Percentiles rank a stretch among this genome's conserved stretches.
Conservation (phyloP, 139 green algal species). For the Trebouxia sp. region DNA sequence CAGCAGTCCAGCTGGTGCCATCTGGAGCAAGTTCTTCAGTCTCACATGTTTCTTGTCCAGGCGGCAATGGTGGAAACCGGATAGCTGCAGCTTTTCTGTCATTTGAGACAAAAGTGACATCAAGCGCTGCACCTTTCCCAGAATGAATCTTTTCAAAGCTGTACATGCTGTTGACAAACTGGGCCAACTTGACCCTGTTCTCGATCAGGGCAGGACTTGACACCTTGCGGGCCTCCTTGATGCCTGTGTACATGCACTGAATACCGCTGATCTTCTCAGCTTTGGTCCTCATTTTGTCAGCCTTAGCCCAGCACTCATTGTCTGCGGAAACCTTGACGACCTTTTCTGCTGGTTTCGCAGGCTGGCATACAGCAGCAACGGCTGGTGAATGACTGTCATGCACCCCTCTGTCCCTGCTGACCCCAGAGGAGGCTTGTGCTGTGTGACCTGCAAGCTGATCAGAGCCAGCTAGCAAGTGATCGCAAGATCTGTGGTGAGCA, state of each 20-base stretch:
- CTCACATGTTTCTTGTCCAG: background rate
- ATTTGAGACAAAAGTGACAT: constrained; percentile 3
- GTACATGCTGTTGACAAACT: constrained; percentile 12
- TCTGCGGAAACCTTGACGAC: background rate
- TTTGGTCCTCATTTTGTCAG: background rate
- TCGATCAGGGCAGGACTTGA: constrained; percentile 3
- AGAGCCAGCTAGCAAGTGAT: no score
- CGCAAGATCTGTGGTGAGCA: no score
- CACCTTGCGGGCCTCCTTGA: background rate
- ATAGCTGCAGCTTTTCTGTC: background rate
- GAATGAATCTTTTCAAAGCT: constrained; percentile 6
- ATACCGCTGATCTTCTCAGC: constrained; percentile 10
- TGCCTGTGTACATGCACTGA: background rate
- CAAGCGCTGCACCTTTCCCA: background rate
- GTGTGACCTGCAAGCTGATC: background rate
- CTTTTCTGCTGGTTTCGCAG: background rate
- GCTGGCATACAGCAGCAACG: background rate
- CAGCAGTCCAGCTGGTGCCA: background rate
- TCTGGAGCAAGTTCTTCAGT: constrained; percentile 1
- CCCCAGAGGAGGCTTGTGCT: background rate
- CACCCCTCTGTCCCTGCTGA: no score
- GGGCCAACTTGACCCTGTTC: background rate
- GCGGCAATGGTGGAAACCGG: background rate
- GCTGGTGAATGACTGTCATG: background rate
- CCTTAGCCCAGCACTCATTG: background rate